These are phyloP conservation scores for Gloeopeniophorella convolvens DNA, from an alignment of 768 basidiomycete species.

Conservation along the genomic window DNA sequence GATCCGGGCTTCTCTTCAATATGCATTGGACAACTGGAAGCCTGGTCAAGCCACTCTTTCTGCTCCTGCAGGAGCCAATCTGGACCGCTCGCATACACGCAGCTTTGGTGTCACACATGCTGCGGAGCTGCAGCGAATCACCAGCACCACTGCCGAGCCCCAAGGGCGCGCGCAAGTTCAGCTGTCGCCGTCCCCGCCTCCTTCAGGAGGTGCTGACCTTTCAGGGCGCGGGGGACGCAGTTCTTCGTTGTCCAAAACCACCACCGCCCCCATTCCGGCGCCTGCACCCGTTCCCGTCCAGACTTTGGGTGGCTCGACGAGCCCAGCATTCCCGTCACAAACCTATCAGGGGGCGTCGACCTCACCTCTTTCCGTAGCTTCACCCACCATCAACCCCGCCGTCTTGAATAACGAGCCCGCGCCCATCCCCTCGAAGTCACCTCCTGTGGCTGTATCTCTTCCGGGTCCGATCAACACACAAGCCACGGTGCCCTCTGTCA, in stretches of 20 bases:
- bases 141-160: slow-evolving; percentile 28
- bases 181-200: slow-evolving; percentile 40
- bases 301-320: slow-evolving; percentile 1
- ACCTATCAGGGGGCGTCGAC: slow-evolving; percentile 7
- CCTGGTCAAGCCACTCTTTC: slow-evolving; percentile 50
- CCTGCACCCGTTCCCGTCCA: slow-evolving; percentile 5
- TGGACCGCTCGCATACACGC: slow-evolving; percentile 64
- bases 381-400: slow-evolving; percentile 28
- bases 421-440: slow-evolving; percentile 20
- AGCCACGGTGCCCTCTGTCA: slow-evolving; percentile 29
- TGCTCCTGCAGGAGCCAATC: slow-evolving; percentile 39
- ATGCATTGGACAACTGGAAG: slow-evolving; percentile 72
- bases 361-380: slow-evolving; percentile 31
- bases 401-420: slow-evolving; percentile 28
- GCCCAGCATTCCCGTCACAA: slow-evolving; percentile 7
- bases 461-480: slow-evolving; percentile 29
- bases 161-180: slow-evolving; percentile 27
- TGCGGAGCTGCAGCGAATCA: slow-evolving; percentile 57
- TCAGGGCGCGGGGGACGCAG: background rate
- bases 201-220: slow-evolving; percentile 16
- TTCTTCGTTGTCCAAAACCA: slow-evolving; percentile 13
- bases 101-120: slow-evolving; percentile 86
- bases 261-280: slow-evolving; percentile 5
- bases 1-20: slow-evolving; percentile 67
- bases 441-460: slow-evolving; percentile 22